A percentile compares a stretch with the other conserved stretches of the same genome.
Evolutionary conservation across 495 filamentous ascomycete genomes (phyloP).

Genomic region (Penicillium parvum): DNA sequence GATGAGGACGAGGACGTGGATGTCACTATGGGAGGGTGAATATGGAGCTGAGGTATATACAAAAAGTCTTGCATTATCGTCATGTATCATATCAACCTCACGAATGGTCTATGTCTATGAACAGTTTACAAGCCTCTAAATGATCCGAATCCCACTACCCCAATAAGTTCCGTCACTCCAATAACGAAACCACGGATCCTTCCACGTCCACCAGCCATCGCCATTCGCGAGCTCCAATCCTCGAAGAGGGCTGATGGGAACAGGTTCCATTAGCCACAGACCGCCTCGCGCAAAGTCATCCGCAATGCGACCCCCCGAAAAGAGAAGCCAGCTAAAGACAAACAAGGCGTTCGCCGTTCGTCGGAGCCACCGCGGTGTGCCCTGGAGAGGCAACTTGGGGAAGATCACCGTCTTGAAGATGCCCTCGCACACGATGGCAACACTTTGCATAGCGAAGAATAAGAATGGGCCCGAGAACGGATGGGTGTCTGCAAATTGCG

Average conservation of each 20-base stretch:
- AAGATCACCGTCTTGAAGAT: constrained; percentile 22
- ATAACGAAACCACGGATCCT: constrained; percentile 45
- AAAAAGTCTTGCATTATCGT: neutral
- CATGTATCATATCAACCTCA: neutral
- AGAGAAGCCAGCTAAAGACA: constrained; percentile 52
- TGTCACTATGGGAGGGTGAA: constrained; percentile 30
- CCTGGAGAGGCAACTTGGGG: constrained; percentile 19
- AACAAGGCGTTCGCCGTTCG: constrained; percentile 50
- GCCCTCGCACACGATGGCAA: constrained; percentile 52
- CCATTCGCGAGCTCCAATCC: constrained; percentile 47
- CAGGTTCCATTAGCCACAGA: constrained; percentile 63
- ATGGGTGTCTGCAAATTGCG: constrained; percentile 41
- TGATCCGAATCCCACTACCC: constrained; percentile 52
- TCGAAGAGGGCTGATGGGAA: constrained; percentile 59
- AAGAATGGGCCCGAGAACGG: constrained; percentile 40
- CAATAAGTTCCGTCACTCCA: constrained; percentile 56
- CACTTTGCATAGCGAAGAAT: constrained; percentile 55
- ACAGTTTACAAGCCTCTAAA: constrained; percentile 6
- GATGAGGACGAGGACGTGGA: constrained; percentile 37
- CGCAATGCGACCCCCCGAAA: constrained; percentile 48
- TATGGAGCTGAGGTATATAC: neutral
- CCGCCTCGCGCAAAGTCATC: constrained; percentile 62
- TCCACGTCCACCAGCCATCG: constrained; percentile 57
- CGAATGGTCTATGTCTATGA: neutral
- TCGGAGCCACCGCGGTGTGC: constrained; percentile 34